Evolutionary conservation across 106 monocot species (phyloP), one percentile per base, ranked within the genome.

Genomic region (Alisma plantagoaquatica): DNA sequence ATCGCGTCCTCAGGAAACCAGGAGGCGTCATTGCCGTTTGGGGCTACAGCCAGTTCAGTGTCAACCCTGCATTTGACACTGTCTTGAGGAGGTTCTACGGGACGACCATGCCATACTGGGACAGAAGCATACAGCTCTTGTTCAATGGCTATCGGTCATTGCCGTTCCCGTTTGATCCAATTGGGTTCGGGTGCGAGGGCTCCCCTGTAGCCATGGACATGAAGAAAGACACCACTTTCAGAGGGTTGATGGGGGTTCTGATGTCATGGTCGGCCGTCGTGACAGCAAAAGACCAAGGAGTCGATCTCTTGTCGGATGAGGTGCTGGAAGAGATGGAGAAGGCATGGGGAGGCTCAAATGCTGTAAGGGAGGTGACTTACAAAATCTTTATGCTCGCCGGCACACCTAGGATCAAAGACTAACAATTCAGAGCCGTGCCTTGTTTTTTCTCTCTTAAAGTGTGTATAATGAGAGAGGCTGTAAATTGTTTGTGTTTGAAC

Each of bases 251-350:
- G 29, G 69, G 57, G 35, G 76, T 76, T 54, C n/a, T 83, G 23
- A 54, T 42, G 59, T 86, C 92, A 15, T 86, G 78, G 92, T 82
- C 92, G 48, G 76, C 79, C 47, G 86, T 86, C 48, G 67, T 72
- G 79, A 86, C 79, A 64, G 92, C 87, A 5, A 63, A 50, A 31
- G 79, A 66, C 23, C 64, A 27, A 16, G 92, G 74, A 19, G 70
- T 92, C 49, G 82, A 92, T 57, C 66, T 92, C 48, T 26, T 92
- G 54, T 51, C 66, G 29, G 74, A 76, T n/a, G 49, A 29, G 51
- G 75, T 74, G 45, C 63, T 69, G 18, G 56, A 7, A 1, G 78
- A 86, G 41, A 54, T 92, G 14, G 46, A 46, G 32, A 43, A 31
- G 3, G 92, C 79, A 1, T 92, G 92, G 92, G 78, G 78, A 7